Base-by-base conservation (phyloP, 352 stramenopile species). In the Blastocystis sp. region DNA sequence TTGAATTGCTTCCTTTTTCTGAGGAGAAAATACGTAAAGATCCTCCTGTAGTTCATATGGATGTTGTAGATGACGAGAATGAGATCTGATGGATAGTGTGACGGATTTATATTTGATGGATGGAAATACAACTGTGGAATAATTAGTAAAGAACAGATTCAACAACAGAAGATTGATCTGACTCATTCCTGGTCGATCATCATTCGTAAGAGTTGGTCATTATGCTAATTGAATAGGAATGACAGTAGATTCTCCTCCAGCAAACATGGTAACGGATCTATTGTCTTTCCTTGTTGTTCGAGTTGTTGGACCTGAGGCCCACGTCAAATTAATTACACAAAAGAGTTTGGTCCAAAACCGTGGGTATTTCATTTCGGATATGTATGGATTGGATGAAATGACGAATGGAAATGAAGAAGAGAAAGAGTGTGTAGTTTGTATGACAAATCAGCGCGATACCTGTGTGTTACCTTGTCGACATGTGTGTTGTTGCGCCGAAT, bases 401-500 rank as follows among this genome's bases (percentile, higher is more conserved):
- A 59, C 70, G 44, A 81, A 81, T 30, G 19, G 15, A n/a, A 69
- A 66, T 19, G 33, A 37, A 54, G 68, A 57, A 58, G 30, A 22
- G 27, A 60, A 57, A 17, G 89, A 91, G 57, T 92, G 90, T 76
- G 89, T 92, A 30, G 89, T 92, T 22, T 92, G 90, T 64, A 82
- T 92, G 69, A 90, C 87, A 11, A 89, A 91, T 53, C 24, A 53
- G 1, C 90, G 90, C 19, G 44, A 89, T 64, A 90, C 78, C 19
- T 60, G 88, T 19, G 62, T 92, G 0, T 70, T 92, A 24, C 90
- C 90, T 15, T 92, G 90, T 88, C 56, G 89, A 60, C 90, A 92
- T 73, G 79, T 92, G 27, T 92, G 90, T 62, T 80, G 91, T 24
- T 92, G 90, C 75, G 62, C 53, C 0, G 89, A 90, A 40, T 92